These are phyloP conservation scores for Serendipita indica DNA, from an alignment of 768 basidiomycete genomes.

Conservation along the genomic window DNA sequence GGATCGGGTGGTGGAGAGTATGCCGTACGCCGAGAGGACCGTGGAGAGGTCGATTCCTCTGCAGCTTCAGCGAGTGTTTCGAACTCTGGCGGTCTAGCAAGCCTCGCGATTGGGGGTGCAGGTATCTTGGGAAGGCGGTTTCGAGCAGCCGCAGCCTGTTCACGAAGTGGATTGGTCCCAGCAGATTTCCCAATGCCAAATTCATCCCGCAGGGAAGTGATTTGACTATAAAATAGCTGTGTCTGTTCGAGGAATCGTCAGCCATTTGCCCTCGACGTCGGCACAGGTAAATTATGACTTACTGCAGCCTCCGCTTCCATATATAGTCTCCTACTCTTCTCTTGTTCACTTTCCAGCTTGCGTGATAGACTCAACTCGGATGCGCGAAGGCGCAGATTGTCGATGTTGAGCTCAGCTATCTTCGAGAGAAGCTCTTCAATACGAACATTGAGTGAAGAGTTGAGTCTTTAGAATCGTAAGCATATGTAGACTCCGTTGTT, in stretches of 20 bases:
- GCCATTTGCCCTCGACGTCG: not conserved
- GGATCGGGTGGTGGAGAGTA: not conserved
- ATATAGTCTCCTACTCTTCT: conserved; percentile 57
- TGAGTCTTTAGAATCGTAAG: conserved; percentile 37
- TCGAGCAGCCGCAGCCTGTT: not conserved
- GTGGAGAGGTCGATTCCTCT: not conserved
- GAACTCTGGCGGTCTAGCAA: not conserved
- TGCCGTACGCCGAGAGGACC: not conserved
- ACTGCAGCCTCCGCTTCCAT: conserved; percentile 64
- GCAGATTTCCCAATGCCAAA: not conserved
- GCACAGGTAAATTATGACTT: conserved; percentile 17
- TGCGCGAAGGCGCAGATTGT: conserved; percentile 68
- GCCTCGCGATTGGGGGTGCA: not conserved
- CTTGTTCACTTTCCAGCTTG: conserved; percentile 67
- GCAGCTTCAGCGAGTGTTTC: conserved; percentile 10
- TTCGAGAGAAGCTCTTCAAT: conserved; percentile 75
- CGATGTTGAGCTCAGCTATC: conserved; percentile 65
- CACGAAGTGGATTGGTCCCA: not conserved
- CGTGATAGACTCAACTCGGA: conserved; percentile 62
- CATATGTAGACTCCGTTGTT: not conserved
- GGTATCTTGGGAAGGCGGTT: not conserved
- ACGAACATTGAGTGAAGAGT: conserved; percentile 69
- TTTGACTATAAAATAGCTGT: not conserved
- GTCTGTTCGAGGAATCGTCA: not conserved
- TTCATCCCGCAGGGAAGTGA: not conserved